A percentile compares a stretch with the other conserved stretches of the same genome.
phyloP scores from a whole-genome alignment of 768 basidiomycete species.

The Hygrocybe punicea region DNA sequence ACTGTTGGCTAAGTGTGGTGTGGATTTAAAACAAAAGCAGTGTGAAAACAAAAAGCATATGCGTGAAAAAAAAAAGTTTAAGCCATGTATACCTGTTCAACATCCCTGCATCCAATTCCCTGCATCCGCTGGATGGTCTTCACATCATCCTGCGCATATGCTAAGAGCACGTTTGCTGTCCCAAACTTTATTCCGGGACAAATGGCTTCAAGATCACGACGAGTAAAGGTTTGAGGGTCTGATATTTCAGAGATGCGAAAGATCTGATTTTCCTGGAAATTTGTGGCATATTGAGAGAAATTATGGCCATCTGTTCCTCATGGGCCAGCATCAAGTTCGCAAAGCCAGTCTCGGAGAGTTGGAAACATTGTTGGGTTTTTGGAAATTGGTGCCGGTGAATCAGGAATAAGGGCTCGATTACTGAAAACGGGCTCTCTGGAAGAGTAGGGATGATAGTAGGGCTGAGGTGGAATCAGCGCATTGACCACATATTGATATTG shows the following conservation, averaged over 20 bases:
- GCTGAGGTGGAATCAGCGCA: too few relatives aligned
- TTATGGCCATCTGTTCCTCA: background rate
- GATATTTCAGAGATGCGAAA: background rate
- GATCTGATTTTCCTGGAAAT: background rate
- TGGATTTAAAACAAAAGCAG: too few relatives aligned
- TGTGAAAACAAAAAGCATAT: too few relatives aligned
- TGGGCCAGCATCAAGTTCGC: background rate
- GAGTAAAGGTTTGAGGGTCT: background rate
- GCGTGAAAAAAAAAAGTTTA: too few relatives aligned
- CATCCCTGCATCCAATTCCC: background rate
- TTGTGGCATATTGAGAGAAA: background rate
- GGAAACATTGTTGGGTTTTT: background rate
- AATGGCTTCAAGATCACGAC: background rate
- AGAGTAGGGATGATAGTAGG: too few relatives aligned
- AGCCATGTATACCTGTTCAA: too few relatives aligned
- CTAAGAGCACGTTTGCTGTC: background rate
- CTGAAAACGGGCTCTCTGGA: background rate
- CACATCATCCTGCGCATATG: background rate
- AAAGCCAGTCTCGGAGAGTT: background rate
- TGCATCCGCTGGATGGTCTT: background rate
- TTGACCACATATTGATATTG: background rate
- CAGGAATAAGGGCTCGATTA: background rate
- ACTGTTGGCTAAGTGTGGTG: too few relatives aligned
- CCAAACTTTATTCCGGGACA: background rate
- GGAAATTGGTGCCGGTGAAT: background rate